Conservation (phyloP, 805 yeast species). For the Komagataella pseudopastoris region DNA sequence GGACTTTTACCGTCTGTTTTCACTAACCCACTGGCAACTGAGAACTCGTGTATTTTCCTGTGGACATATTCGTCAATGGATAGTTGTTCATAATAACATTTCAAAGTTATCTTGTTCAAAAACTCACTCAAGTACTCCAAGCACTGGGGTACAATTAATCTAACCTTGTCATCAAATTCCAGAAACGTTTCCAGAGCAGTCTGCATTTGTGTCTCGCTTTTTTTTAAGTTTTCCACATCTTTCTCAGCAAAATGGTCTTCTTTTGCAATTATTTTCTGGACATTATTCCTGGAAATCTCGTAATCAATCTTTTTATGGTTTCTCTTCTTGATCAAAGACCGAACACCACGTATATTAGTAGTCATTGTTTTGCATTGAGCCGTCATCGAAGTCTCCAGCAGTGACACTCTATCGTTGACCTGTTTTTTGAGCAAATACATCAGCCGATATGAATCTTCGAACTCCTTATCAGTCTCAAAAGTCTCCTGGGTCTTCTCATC, state of each 20-base stretch:
- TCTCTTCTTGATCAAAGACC: slow-evolving; percentile 29
- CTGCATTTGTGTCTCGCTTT: slow-evolving; percentile 17
- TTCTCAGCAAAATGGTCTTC: slow-evolving; percentile 20
- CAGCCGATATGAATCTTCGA: slow-evolving; percentile 14
- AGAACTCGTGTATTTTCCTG: slow-evolving; percentile 16
- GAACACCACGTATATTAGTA: slow-evolving; percentile 19
- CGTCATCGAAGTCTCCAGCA: slow-evolving; percentile 15
- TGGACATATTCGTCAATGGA: slow-evolving; percentile 20
- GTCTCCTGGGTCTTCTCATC: slow-evolving; percentile 16
- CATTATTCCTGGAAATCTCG: slow-evolving; percentile 21
- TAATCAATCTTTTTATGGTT: slow-evolving; percentile 27
- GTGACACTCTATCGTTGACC: slow-evolving; percentile 10
- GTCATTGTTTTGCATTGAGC: slow-evolving; percentile 25
- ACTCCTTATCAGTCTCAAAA: slow-evolving; percentile 14
- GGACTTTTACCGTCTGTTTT: neutral
- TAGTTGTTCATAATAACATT: slow-evolving; percentile 22
- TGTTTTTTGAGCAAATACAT: slow-evolving; percentile 11
- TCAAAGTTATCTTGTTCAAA: slow-evolving; percentile 24
- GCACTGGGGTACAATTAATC: slow-evolving; percentile 30
- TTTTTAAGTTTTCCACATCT: slow-evolving; percentile 21
- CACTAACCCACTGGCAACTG: slow-evolving; percentile 18
- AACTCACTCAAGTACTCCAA: slow-evolving; percentile 34
- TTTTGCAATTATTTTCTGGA: slow-evolving; percentile 23
- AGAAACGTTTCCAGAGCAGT: slow-evolving; percentile 17
- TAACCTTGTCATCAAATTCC: slow-evolving; percentile 25